A percentile compares a stretch with the other conserved stretches of the same genome.
Evolutionary conservation across 2,329 filamentous ascomycete genomes (phyloP).

Genomic region (Botrytis porri): DNA sequence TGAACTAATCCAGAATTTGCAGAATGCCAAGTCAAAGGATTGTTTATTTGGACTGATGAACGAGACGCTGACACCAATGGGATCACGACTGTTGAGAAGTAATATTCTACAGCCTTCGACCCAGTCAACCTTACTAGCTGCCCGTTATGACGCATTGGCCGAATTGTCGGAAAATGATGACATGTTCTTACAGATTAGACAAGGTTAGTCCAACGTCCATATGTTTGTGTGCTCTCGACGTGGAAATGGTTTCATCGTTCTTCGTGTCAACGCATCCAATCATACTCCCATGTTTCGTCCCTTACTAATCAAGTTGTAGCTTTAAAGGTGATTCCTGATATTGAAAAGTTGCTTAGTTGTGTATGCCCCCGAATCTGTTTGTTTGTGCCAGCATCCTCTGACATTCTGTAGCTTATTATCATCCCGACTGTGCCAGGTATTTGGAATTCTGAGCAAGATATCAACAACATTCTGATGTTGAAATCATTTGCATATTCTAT

Average conservation of each 20-base stretch:
- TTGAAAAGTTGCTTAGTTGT: slow-evolving; percentile 75
- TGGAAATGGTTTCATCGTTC: not conserved
- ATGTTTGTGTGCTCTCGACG: not conserved
- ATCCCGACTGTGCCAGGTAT: slow-evolving; percentile 64
- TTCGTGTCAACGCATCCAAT: not conserved
- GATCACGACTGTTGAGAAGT: slow-evolving; percentile 74
- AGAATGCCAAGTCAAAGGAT: slow-evolving; percentile 72
- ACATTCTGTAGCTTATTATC: slow-evolving; percentile 63
- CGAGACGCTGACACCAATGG: slow-evolving; percentile 84
- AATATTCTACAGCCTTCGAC: slow-evolving; percentile 90
- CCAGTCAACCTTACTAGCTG: slow-evolving; percentile 60
- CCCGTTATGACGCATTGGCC: slow-evolving; percentile 77
- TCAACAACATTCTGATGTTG: slow-evolving; percentile 83
- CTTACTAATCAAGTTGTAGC: slow-evolving; percentile 44
- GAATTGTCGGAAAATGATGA: slow-evolving; percentile 80
- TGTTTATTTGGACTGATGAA: slow-evolving; percentile 85
- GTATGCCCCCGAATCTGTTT: slow-evolving; percentile 44
- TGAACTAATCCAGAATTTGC: slow-evolving; percentile 85
- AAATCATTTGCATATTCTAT: slow-evolving; percentile 76
- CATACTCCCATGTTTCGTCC: not conserved
- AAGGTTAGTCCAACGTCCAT: slow-evolving; percentile 47
- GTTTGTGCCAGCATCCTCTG: slow-evolving; percentile 26
- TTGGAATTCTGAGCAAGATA: slow-evolving; percentile 70
- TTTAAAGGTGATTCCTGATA: slow-evolving; percentile 72
- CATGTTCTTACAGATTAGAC: slow-evolving; percentile 74